These are phyloP conservation scores for Blastobotrys americana DNA, from an alignment of 805 yeast genomes.

Conservation along the genomic window DNA sequence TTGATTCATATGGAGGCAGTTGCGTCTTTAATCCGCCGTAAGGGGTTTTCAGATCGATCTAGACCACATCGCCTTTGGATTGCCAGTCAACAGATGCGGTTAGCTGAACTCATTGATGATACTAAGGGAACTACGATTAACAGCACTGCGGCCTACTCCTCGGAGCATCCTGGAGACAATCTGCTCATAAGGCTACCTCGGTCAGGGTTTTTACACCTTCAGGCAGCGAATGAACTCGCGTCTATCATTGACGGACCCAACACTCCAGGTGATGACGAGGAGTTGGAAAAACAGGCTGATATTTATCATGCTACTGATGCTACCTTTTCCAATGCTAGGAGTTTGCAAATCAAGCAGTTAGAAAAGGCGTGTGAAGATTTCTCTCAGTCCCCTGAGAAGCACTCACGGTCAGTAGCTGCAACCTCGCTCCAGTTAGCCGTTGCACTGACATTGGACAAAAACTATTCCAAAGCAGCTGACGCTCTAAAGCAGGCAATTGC, in stretches of 20 bases:
- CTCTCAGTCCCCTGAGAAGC: conserved; percentile 26
- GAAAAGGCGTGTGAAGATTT: conserved; percentile 19
- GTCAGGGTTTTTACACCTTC: conserved; percentile 18
- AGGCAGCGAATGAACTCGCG: conserved; percentile 4
- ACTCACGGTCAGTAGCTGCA: conserved; percentile 37
- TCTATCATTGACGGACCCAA: not conserved
- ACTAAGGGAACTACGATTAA: conserved; percentile 36
- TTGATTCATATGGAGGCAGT: conserved; percentile 54
- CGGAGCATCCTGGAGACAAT: conserved; percentile 20
- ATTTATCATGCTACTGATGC: too few species aligned
- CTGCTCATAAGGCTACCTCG: conserved; percentile 17
- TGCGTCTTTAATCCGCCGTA: conserved; percentile 31
- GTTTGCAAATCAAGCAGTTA: conserved; percentile 2
- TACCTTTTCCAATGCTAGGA: not conserved
- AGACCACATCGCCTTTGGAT: conserved; percentile 44
- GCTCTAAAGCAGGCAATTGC: conserved; percentile 36
- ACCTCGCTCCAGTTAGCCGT: conserved; percentile 46
- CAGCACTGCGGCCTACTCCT: conserved; percentile 5
- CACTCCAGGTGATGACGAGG: not conserved
- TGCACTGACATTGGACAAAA: conserved; percentile 27
- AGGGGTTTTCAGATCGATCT: conserved; percentile 22
- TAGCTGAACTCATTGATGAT: conserved; percentile 49
- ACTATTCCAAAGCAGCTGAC: conserved; percentile 38
- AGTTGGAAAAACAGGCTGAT: too few species aligned
- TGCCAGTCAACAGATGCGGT: conserved; percentile 55